These are phyloP conservation scores for Sonneratia caseolaris DNA, from an alignment of 345 rosid genomes.

Conservation along the genomic window DNA sequence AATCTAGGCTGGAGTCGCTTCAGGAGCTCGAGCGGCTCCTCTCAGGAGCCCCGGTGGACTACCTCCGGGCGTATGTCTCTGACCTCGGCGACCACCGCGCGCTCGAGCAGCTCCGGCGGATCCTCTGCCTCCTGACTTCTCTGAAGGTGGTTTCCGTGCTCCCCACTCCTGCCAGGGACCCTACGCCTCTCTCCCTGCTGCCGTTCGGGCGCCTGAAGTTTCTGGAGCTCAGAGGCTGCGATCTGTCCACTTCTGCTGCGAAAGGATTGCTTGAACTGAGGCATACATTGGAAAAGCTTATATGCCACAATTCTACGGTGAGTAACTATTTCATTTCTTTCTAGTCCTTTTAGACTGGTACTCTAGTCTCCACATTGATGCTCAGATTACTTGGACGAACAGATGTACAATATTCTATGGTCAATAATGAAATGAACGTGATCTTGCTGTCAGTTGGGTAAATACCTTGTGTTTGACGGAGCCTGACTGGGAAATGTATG, in stretches of 20 bases:
- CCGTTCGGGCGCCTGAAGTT: slow-evolving; percentile 71
- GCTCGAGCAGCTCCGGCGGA: slow-evolving; percentile 86
- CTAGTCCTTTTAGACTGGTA: neutral
- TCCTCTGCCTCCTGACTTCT: slow-evolving; percentile 65
- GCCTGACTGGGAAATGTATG: neutral
- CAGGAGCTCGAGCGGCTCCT: slow-evolving; percentile 77
- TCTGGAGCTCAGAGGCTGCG: slow-evolving; percentile 85
- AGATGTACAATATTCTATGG: neutral
- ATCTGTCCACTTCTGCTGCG: slow-evolving; percentile 86
- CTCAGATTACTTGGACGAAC: neutral
- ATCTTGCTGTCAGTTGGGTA: neutral
- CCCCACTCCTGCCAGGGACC: slow-evolving; percentile 69
- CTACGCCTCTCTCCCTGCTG: slow-evolving; percentile 77
- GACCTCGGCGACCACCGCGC: slow-evolving; percentile 97
- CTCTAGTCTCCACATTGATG: neutral
- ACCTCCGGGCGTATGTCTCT: slow-evolving; percentile 91
- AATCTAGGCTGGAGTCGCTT: slow-evolving; percentile 82
- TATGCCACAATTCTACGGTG: slow-evolving; percentile 94
- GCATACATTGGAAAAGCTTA: slow-evolving; percentile 79
- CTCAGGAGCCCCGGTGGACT: slow-evolving; percentile 87
- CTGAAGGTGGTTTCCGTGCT: slow-evolving; percentile 78
- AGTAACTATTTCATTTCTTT: slow-evolving; percentile 14
- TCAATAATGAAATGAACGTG: neutral
- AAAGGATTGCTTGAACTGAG: slow-evolving; percentile 82
- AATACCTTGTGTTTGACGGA: neutral